Evolutionary conservation across 352 stramenopile species (phyloP), one percentile per base, ranked within the genome.

Genomic region (Nothophytophthora sp.): DNA sequence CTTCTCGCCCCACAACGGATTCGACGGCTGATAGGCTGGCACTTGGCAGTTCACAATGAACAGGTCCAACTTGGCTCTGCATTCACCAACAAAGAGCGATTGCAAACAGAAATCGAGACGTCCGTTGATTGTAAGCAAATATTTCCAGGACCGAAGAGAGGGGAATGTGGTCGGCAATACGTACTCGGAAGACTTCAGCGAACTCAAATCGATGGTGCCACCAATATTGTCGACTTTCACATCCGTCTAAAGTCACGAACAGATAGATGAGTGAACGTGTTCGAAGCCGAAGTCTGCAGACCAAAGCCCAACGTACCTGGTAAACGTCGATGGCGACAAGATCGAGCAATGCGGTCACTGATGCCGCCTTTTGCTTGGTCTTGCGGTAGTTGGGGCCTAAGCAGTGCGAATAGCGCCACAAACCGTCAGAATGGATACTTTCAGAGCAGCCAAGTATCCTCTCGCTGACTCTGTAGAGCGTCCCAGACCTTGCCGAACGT

Each of bases 41-140:
- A 93, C 82, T 70, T 93, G 82, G 38, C 80, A 93, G 48, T 91
- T 93, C 16, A 93, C 78, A 23, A 93, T 80, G 38, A 93, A 82
- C 5, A 93, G 51, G 38, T 93, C 82, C 12, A 86, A 44, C 4
- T 64, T 43, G 20, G 41, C 55, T 30, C 64, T 78, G 33, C 18
- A 39, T 12, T 36, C 1, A 29, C 47, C 18, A 47, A 23, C n/a
- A 19, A n/a, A 33, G 41, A 50, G 6, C 30, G 39, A 45, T 36
- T 54, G 27, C 20, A 34, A 10, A 37, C 18, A 8, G 11, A 32
- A 24, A 36, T 13, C 29, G 29, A n/a, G 10, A 16, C 13, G 29
- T 32, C 6, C 6, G 7, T 12, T 12, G 7, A 32, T 6, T 32
- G 7, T n/a, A n/a, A n/a, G n/a, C n/a, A n/a, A n/a, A n/a, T n/a